Percentiles rank a stretch among this genome's conserved stretches.
Conservation (phyloP, 805 yeast genomes). For the Lipomyces sp. region DNA sequence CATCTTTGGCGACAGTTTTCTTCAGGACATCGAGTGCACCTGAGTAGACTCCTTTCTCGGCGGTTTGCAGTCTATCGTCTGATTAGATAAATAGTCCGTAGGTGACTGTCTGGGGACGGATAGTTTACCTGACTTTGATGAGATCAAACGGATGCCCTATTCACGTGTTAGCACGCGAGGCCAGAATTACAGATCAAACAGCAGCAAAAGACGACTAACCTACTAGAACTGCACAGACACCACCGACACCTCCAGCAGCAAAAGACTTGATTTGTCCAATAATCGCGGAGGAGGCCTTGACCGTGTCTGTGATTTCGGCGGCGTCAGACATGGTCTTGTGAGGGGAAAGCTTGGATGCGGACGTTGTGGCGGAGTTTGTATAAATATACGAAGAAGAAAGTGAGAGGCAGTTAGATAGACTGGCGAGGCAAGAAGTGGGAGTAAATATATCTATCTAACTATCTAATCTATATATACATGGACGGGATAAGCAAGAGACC, state of each 20-base stretch:
- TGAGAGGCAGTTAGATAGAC: background rate
- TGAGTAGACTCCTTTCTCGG: conserved; percentile 60
- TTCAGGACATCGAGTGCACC: conserved; percentile 70
- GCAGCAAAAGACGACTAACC: conserved; percentile 50
- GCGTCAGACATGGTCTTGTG: conserved; percentile 39
- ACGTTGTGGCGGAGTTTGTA: background rate
- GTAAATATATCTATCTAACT: background rate
- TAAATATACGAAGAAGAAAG: background rate
- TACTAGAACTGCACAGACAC: conserved; percentile 90
- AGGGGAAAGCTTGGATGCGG: background rate
- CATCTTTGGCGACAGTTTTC: conserved; percentile 72
- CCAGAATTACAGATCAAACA: background rate
- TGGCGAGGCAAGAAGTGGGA: background rate
- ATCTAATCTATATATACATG: background rate
- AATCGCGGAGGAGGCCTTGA: conserved; percentile 40
- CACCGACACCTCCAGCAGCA: conserved; percentile 95
- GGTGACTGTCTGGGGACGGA: too few species aligned
- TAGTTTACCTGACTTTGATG: conserved; percentile 63
- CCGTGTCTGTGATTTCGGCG: conserved; percentile 37
- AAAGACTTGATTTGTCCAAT: conserved; percentile 85
- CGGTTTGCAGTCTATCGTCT: conserved; percentile 69
- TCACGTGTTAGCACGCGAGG: background rate
- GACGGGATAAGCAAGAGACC: background rate
- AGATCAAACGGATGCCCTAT: conserved; percentile 84
- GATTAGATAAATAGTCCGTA: background rate